Base-by-base conservation (phyloP, 805 yeast genomes). In the Candida schatavii region DNA sequence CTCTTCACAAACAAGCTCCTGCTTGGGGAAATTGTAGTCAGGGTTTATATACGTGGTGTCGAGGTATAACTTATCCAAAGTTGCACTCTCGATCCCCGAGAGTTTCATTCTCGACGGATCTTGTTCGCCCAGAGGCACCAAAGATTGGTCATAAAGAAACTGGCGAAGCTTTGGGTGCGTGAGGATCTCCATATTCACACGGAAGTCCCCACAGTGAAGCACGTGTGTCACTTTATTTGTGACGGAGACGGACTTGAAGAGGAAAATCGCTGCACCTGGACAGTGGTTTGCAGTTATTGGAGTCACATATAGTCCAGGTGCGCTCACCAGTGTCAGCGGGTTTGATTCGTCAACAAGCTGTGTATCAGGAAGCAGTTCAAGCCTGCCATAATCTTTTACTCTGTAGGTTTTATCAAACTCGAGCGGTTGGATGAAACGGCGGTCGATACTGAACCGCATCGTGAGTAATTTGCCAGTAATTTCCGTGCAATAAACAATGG, bases 171-270 rank as follows among this genome's bases (percentile, higher is more conserved):
- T 48, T 21, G 61, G 70, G 43, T 75, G 69, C 3, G 52, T 46
- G 13, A 84, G 59, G 61, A 86, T 81, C 3, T 55, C 51, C 27
- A 63, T 61, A 47, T 76, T 75, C 9, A 89, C 88, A 43, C 99
- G 68, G 55, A 91, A 93, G 63, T 93, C 99, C 2, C 99, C 99
- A 40, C 97, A 89, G 59, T 93, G 99, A 25, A 93, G 62, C 3
- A 74, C 69, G 32, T 62, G 62, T 14, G 2, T 45, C 42, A 1
- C 47, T 40, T 0, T 22, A 6, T 60, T 58, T 3, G 46, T 49
- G n/a, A 42, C 35, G 0, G 65, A 49, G 15, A 57, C 58, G 3
- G 74, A 62, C 51, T 82, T 83, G 52, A 88, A 85, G 10, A 89
- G 61, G 45, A 90, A 85, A 0, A 93, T 76, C 0, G 80, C 88